Evolutionary conservation across 179 eudicot species (phyloP), one percentile per base, ranked within the genome.

Genomic region (Beta macrorhiza): DNA sequence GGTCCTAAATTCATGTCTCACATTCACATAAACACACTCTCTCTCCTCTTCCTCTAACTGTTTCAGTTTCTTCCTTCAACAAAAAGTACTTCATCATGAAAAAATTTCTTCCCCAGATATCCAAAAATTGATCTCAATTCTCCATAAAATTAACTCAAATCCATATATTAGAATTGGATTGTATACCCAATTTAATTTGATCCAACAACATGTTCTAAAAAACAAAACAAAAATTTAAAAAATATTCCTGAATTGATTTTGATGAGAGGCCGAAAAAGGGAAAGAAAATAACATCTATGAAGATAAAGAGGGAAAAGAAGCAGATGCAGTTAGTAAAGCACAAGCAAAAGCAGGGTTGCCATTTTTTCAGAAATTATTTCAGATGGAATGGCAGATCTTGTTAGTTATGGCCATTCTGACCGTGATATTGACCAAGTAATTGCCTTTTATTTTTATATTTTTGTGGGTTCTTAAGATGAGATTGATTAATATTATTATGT

Each of bases 311-410:
- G 72, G 53, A 55, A 47, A 53, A 83, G 59, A 49, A 25, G 44
- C 78, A 65, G 61, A 76, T 84, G 87, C 84, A 78, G 67, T 78
- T 37, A 37, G 42, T 37, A 37, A 37, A 37, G 42, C 3, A 37
- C 1, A 37, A 37, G 2, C 42, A 37, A 37, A 37, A 37, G 42
- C 42, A 37, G 42, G 42, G 42, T 37, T 37, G 42, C 42, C 42
- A 37, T 37, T 74, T 80, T 82, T 78, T 84, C 67, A 72, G 62
- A 77, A 82, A 71, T 78, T 85, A 83, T 84, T 88, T 89, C 92
- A 91, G 87, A 95, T 95, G 94, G 99, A 93, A 95, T 95, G 98
- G 97, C 94, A 91, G 91, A 93, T 95, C 97, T 80, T 89, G 80
- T 83, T 92, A 90, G 89, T 85, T 88, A 86, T 87, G 97, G 82